phyloP scores from a whole-genome alignment of 441 rosid species.

The Isatis lusitanica region DNA sequence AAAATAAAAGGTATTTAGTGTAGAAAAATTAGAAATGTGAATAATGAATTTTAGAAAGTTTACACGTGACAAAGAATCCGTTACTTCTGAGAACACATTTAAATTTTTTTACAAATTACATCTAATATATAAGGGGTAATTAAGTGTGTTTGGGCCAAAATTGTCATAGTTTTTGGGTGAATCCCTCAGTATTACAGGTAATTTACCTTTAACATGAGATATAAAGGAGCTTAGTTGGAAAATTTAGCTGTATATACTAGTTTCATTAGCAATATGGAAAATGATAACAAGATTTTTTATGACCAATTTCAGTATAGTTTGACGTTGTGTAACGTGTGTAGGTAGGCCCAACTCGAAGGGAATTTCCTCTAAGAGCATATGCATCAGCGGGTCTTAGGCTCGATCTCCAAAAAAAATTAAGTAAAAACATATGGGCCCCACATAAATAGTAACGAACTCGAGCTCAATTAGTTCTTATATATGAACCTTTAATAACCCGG shows the following conservation, averaged over 20 bases:
- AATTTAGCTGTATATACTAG: not conserved
- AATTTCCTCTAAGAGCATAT: no score
- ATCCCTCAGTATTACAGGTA: no score
- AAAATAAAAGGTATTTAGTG: not conserved
- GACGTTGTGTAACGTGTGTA: no score
- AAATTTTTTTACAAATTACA: not conserved
- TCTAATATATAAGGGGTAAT: not conserved
- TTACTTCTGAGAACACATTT: not conserved
- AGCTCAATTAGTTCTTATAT: no score
- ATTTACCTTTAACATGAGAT: no score
- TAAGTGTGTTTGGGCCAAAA: not conserved
- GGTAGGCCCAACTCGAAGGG: not conserved
- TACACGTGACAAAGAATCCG: not conserved
- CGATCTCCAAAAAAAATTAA: no score
- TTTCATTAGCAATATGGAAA: not conserved
- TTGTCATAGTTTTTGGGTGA: not conserved
- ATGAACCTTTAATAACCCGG: no score
- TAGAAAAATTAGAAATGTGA: not conserved
- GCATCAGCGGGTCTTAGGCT: no score
- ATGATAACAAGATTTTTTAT: not conserved
- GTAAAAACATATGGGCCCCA: no score
- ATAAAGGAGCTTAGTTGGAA: not conserved
- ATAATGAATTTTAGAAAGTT: not conserved
- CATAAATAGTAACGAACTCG: no score
- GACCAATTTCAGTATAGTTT: no score